Conservation (phyloP, 805 yeast genomes). For the Suhomyces sp. region DNA sequence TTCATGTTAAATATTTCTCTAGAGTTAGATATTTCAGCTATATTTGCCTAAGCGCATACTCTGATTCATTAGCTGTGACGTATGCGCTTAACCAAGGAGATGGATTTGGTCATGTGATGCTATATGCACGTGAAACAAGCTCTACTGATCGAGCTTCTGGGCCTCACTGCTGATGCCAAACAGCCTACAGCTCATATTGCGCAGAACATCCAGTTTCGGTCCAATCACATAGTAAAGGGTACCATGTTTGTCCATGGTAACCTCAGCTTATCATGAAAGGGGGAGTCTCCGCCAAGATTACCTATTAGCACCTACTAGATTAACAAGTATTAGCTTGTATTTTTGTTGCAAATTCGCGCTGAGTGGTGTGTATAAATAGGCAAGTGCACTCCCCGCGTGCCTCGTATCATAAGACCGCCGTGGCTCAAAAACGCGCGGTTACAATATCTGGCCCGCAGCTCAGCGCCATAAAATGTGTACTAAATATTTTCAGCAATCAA, state of each 20-base stretch:
- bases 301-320: no score
- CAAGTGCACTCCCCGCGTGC: not conserved
- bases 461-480: not conserved
- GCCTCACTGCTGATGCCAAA: no score
- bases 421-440: not conserved
- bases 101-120: not conserved
- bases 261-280: no score
- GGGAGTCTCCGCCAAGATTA: no score
- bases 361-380: not conserved
- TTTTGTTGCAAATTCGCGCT: not conserved
- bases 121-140: no score
- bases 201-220: no score
- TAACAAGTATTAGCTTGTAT: no score
- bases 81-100: not conserved
- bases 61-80: not conserved
- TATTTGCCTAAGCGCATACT: not conserved
- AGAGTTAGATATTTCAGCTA: not conserved
- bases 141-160: no score
- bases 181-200: no score
- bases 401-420: not conserved
- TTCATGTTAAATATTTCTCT: not conserved
- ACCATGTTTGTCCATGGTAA: no score
- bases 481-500: not conserved
- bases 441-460: not conserved
- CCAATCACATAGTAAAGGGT: no score